Base-by-base conservation (phyloP, 768 basidiomycete species). In the Solioccasus polychromus region DNA sequence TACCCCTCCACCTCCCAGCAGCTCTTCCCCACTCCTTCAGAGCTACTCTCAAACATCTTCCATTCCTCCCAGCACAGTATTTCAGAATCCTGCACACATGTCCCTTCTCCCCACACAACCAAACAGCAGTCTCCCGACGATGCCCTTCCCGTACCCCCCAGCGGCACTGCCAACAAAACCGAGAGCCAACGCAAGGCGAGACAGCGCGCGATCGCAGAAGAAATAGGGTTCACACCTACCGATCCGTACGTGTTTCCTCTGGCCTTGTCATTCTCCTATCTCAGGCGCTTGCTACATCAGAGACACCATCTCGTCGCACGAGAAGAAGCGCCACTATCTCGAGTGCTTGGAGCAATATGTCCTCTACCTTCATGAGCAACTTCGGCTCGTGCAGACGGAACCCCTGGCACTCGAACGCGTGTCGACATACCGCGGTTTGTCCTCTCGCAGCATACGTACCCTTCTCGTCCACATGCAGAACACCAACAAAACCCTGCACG, bases 301-400 rank as follows among this genome's bases (percentile, higher is more conserved):
- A 2, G 85, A 87, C 40, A 73, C 73, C n/a, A 86, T 88, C 44
- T 82, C 85, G 3, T 85, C 84, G 6, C 85, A 88, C 54, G 85
- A 88, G 56, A 87, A 87, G 57, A 87, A 87, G 54, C 68, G 85
- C 3, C 75, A 82, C 54, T 87, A 88, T 55, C 72, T 88, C 19
- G 83, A 85, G 53, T 84, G 82, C 52, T 64, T 88, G 7, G 85
- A 88, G 52, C 76, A 83, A 47, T 88, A 87, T 59, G 77, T 86
- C 12, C 58, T 73, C 23, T 85, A 79, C 54, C 68, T 87, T 10
- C 83, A 85, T 50, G 72, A 84, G 23, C 81, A 83, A 45, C 68
- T 85, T 31, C 67, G 67, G 0, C 73, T 77, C 36, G 59, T 81
- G 10, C 77, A 78, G 14, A 63, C 70, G 0, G 57, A 62, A 0